Conservation (phyloP, 805 yeast genomes). For the Candida argentea region DNA sequence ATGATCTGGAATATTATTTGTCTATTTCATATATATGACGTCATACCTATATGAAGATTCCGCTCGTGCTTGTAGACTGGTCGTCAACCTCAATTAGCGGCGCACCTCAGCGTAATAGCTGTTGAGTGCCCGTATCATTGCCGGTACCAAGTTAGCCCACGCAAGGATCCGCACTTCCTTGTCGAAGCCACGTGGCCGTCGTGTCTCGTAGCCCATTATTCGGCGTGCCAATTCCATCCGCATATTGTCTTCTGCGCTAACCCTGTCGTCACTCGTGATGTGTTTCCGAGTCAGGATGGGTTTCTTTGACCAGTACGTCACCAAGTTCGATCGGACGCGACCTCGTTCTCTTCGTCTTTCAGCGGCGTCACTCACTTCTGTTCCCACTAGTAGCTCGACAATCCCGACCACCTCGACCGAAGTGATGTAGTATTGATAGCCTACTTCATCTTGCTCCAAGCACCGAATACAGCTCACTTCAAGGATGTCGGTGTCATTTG, state of each 20-base stretch:
- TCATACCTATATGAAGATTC: background rate
- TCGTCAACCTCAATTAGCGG: too few relatives aligned
- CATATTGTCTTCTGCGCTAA: too few relatives aligned
- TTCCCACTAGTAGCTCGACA: slow-evolving; percentile 51
- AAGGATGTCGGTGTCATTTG: slow-evolving; percentile 32
- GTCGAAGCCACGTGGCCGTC: slow-evolving; percentile 62
- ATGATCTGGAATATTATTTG: background rate
- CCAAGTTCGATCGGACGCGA: slow-evolving; percentile 55
- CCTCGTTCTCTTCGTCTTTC: slow-evolving; percentile 56
- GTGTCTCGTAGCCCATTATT: slow-evolving; percentile 51
- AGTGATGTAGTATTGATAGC: slow-evolving; percentile 41
- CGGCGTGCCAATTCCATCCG: slow-evolving; percentile 44
- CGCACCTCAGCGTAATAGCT: slow-evolving; percentile 55
- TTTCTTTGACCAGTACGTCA: slow-evolving; percentile 56
- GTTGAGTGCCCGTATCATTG: slow-evolving; percentile 53
- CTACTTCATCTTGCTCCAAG: slow-evolving; percentile 15
- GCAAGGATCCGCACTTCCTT: slow-evolving; percentile 54
- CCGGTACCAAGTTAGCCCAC: slow-evolving; percentile 52
- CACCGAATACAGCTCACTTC: slow-evolving; percentile 56
- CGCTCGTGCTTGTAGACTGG: background rate
- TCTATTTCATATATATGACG: slow-evolving; percentile 1
- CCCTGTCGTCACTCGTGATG: slow-evolving; percentile 27
- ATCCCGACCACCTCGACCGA: slow-evolving; percentile 59
- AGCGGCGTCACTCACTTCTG: slow-evolving; percentile 32
- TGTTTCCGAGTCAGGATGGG: slow-evolving; percentile 41